Percentiles rank a stretch among this genome's conserved stretches.
These are phyloP conservation scores for Mortierella alpina DNA, from an alignment of 192 early-diverging fungal species.

Conservation along the genomic window DNA sequence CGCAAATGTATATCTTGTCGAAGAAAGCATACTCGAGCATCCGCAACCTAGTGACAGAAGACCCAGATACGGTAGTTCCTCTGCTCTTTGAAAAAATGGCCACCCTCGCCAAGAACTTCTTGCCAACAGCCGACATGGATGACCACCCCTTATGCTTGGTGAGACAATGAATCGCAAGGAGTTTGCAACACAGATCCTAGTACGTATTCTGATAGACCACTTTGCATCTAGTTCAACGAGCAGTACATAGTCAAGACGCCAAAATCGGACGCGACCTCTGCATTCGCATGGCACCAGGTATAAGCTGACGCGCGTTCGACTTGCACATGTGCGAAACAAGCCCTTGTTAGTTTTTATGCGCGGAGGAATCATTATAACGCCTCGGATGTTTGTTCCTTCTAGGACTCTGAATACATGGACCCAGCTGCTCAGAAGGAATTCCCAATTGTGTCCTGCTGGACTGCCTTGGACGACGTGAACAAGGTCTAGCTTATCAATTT, in stretches of 20 bases:
- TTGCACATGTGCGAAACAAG: too few species aligned
- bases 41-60: conserved; percentile 42
- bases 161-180: not conserved
- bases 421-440: conserved; percentile 3
- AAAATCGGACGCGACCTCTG: not conserved
- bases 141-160: conserved; percentile 30
- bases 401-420: conserved; percentile 52
- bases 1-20: conserved; percentile 44
- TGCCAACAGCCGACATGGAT: conserved; percentile 6
- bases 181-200: not conserved
- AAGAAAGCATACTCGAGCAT: conserved; percentile 28
- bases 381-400: not conserved
- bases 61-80: conserved; percentile 23
- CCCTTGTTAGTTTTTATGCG: not conserved
- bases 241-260: conserved; percentile 54
- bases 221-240: conserved; percentile 37
- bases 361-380: not conserved
- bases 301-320: not conserved
- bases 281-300: conserved; percentile 49
- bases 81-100: conserved; percentile 37
- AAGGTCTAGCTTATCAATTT: conserved; percentile 5
- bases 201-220: not conserved
- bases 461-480: conserved; percentile 42
- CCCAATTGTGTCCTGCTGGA: conserved; percentile 42
- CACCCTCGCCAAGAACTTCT: conserved; percentile 7